Conservation (phyloP, 176 grass and related monocot species). For the Hyparrhenia diplandra region DNA sequence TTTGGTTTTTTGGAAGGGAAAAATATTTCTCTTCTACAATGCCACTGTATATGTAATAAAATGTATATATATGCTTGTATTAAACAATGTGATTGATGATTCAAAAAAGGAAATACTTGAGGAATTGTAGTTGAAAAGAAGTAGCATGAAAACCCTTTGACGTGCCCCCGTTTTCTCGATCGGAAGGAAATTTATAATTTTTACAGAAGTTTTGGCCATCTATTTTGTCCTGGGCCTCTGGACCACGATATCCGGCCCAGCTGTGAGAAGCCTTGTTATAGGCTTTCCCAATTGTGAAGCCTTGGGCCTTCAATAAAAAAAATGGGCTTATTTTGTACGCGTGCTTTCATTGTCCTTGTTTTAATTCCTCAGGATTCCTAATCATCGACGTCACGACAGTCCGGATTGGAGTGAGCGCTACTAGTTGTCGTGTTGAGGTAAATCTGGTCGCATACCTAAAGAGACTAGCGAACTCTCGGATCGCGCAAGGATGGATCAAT, state of each 20-base stretch:
- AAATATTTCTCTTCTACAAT: constrained; percentile 28
- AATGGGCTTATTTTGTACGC: neutral
- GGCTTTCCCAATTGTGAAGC: neutral
- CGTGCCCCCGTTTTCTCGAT: neutral
- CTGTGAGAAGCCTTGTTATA: neutral
- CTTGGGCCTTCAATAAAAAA: no score
- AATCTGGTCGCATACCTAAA: no score
- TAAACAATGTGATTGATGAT: neutral
- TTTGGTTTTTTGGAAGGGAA: constrained; percentile 9
- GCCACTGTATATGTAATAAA: constrained; percentile 10
- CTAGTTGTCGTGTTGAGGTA: no score
- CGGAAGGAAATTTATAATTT: neutral
- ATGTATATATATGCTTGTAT: constrained; percentile 18
- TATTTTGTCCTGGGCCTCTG: neutral
- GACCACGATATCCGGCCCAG: neutral
- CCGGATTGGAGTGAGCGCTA: no score
- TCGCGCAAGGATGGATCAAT: no score
- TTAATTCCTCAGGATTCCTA: no score
- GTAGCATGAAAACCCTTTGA: neutral
- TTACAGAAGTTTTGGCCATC: neutral
- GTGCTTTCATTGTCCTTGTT: neutral
- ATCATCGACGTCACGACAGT: no score
- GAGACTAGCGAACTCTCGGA: no score
- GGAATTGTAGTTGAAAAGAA: neutral
- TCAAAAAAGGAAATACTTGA: neutral